phyloP scores from a whole-genome alignment of 2,329 filamentous ascomycete genomes.

The Fusarium concolor region DNA sequence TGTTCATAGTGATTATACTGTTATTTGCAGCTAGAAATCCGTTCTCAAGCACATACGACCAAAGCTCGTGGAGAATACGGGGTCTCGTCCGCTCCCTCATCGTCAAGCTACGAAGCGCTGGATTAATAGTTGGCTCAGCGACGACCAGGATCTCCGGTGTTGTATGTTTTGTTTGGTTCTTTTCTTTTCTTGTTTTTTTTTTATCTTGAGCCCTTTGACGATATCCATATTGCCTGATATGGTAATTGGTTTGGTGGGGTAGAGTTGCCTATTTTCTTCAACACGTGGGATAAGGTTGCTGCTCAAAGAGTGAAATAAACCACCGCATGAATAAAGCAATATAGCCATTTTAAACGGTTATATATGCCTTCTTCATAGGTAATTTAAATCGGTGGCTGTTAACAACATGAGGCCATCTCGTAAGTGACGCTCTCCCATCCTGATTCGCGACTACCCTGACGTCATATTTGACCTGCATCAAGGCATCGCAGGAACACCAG shows the following conservation, averaged over 20 bases:
- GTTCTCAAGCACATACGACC: constrained; percentile 13
- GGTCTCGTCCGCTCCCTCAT: constrained; percentile 17
- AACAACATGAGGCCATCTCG: neutral
- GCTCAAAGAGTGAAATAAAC: too few relatives aligned
- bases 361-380: too few relatives aligned
- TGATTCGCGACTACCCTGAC: constrained; percentile 9
- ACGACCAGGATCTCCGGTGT: constrained; percentile 26
- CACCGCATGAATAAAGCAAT: too few relatives aligned
- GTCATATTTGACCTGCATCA: constrained; percentile 12
- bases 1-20: neutral
- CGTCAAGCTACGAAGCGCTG: constrained; percentile 19
- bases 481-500: constrained; percentile 4
- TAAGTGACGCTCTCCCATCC: neutral
- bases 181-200: neutral
- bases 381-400: neutral
- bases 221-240: neutral
- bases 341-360: too few relatives aligned
- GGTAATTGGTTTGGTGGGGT: neutral
- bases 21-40: neutral
- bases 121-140: constrained; percentile 27
- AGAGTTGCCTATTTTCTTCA: neutral
- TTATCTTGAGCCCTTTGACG: neutral
- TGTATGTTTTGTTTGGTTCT: constrained; percentile 13
- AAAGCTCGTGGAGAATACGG: constrained; percentile 22
- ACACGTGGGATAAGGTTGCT: too few relatives aligned